Conservation (phyloP, 768 basidiomycete species). For the Amanita brunnescens region DNA sequence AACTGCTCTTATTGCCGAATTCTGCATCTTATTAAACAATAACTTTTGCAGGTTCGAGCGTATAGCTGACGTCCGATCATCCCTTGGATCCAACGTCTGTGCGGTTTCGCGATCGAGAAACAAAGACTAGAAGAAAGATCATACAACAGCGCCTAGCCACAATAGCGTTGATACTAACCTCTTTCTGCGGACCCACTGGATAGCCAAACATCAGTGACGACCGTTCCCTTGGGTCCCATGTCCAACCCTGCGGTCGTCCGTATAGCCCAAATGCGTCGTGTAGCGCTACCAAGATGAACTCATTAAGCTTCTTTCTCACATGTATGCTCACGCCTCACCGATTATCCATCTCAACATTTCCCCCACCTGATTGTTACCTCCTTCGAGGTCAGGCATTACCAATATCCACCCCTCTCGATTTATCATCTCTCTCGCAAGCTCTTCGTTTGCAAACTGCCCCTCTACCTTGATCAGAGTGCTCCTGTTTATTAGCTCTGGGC, state of each 20-base stretch:
- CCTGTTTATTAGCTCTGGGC: constrained; percentile 81
- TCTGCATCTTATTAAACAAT: constrained; percentile 55
- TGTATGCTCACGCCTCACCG: constrained; percentile 38
- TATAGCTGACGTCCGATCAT: constrained; percentile 67
- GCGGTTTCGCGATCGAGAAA: constrained; percentile 84
- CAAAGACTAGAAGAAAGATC: constrained; percentile 44
- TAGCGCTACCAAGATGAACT: constrained; percentile 36
- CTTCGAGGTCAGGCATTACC: constrained; percentile 82
- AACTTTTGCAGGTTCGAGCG: constrained; percentile 55
- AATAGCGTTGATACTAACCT: constrained; percentile 43
- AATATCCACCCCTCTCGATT: constrained; percentile 78
- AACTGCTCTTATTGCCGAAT: constrained; percentile 17
- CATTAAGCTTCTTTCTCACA: neutral
- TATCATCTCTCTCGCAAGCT: constrained; percentile 54
- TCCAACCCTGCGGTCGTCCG: constrained; percentile 78
- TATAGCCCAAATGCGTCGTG: constrained; percentile 87
- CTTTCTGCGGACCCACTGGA: constrained; percentile 75
- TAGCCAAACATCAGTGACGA: constrained; percentile 89
- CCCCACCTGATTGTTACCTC: constrained; percentile 48
- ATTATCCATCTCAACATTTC: constrained; percentile 92
- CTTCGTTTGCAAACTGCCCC: constrained; percentile 73
- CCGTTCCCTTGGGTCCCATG: constrained; percentile 83
- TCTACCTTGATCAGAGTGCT: constrained; percentile 92
- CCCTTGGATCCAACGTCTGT: constrained; percentile 66
- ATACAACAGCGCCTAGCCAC: neutral